Evolutionary conservation across 305 asterid species (phyloP).

Genomic region (Fraxinus ornus): DNA sequence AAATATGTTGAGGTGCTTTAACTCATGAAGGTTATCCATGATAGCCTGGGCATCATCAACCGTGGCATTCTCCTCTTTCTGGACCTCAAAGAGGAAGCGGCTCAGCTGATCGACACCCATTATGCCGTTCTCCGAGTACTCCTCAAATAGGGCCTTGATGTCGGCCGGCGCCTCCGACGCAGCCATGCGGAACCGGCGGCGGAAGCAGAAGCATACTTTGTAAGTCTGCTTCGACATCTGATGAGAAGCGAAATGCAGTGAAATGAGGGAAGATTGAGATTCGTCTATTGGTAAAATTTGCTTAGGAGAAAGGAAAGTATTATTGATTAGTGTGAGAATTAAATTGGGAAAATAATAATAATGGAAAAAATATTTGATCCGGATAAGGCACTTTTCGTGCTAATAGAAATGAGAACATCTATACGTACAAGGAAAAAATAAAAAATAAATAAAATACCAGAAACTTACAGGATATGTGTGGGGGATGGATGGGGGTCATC

Average conservation of each 20-base stretch:
- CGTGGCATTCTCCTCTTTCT: conserved; percentile 61
- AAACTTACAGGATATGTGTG: no score
- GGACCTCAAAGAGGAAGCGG: conserved; percentile 67
- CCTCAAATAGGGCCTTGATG: conserved; percentile 45
- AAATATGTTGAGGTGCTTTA: conserved; percentile 44
- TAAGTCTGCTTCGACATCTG: conserved; percentile 71
- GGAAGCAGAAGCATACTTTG: conserved; percentile 86
- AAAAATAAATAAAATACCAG: no score
- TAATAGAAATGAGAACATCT: no score
- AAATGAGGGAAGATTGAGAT: neutral
- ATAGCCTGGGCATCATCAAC: conserved; percentile 66
- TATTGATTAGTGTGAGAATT: neutral
- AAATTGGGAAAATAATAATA: no score
- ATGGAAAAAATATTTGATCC: no score
- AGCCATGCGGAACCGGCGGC: conserved; percentile 69
- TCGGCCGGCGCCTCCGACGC: conserved; percentile 75
- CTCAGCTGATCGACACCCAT: conserved; percentile 56
- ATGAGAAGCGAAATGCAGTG: neutral
- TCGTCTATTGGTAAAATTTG: neutral
- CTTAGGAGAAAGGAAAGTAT: conserved; percentile 10
- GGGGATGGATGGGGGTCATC: no score
- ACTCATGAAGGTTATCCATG: conserved; percentile 41
- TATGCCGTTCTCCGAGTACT: conserved; percentile 61
- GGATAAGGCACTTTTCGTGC: no score
- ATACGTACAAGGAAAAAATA: no score